These are phyloP conservation scores for Wickerhamiella alocasiicola DNA, from an alignment of 805 yeast species.

Conservation along the genomic window DNA sequence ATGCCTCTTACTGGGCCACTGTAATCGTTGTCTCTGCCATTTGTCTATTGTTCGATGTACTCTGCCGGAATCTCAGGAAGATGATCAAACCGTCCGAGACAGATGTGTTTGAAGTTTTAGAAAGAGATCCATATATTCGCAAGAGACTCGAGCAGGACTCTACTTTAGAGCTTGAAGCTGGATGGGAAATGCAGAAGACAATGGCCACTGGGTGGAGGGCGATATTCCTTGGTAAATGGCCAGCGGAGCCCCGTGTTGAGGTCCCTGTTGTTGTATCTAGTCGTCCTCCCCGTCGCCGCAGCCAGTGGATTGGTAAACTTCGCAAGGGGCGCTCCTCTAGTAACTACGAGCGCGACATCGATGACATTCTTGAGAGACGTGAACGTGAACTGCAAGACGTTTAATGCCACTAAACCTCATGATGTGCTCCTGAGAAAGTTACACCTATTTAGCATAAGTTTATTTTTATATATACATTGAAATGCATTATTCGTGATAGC, in stretches of 20 bases:
- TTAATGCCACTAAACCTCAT: too few species aligned
- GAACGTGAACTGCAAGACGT: slow-evolving; percentile 28
- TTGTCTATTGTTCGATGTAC: slow-evolving; percentile 54
- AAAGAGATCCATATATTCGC: slow-evolving; percentile 54
- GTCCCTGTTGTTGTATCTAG: slow-evolving; percentile 4
- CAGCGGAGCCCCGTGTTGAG: slow-evolving; percentile 16
- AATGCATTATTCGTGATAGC: too few species aligned
- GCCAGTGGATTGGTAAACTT: slow-evolving; percentile 21
- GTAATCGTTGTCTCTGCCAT: slow-evolving; percentile 43
- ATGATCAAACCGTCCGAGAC: slow-evolving; percentile 58
- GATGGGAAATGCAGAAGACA: slow-evolving; percentile 33
- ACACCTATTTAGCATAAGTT: too few species aligned
- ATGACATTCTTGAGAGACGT: slow-evolving; percentile 27
- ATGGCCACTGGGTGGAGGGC: slow-evolving; percentile 65
- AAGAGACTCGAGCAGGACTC: slow-evolving; percentile 62
- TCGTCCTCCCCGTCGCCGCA: slow-evolving; percentile 16
- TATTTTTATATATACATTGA: too few species aligned
- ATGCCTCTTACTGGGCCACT: slow-evolving; percentile 79
- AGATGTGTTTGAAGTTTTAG: slow-evolving; percentile 66
- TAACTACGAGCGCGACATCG: slow-evolving; percentile 28
- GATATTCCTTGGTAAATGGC: slow-evolving; percentile 30
- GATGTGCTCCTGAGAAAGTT: too few species aligned
- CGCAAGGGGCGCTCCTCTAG: slow-evolving; percentile 21
- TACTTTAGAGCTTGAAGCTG: slow-evolving; percentile 57
- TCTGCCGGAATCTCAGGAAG: slow-evolving; percentile 44